Conservation (phyloP, 2,329 filamentous ascomycete species). For the Corynespora cassiicola region DNA sequence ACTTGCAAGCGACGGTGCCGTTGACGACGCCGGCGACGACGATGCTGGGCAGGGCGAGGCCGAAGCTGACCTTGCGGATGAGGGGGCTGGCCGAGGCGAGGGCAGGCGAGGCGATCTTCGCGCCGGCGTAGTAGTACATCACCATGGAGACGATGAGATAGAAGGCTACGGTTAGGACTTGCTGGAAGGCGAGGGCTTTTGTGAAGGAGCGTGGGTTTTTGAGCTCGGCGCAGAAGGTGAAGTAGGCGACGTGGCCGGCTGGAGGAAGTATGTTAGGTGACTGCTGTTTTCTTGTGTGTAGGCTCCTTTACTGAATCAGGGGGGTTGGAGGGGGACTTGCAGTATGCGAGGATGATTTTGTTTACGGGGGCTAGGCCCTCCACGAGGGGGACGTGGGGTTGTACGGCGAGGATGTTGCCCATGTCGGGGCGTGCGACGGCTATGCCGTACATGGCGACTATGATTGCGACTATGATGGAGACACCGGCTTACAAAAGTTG, state of each 20-base stretch:
- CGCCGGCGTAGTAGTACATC: constrained; percentile 72
- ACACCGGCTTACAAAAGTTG: no score
- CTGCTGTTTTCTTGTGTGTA: no score
- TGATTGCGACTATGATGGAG: constrained; percentile 68
- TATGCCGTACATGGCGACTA: constrained; percentile 71
- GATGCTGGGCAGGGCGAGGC: constrained; percentile 73
- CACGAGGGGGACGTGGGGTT: constrained; percentile 24
- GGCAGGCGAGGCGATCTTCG: constrained; percentile 68
- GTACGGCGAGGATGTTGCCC: constrained; percentile 32
- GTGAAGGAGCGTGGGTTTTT: constrained; percentile 66
- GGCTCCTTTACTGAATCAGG: not conserved
- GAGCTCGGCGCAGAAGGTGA: constrained; percentile 70
- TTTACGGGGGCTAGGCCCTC: constrained; percentile 37
- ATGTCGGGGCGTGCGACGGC: constrained; percentile 57
- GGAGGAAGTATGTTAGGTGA: constrained; percentile 1
- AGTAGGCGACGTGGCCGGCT: constrained; percentile 71
- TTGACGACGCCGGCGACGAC: constrained; percentile 75
- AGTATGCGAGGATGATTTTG: constrained; percentile 77
- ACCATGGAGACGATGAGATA: constrained; percentile 72
- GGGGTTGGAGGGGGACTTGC: constrained; percentile 32
- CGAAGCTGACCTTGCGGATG: constrained; percentile 70
- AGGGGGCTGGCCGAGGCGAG: constrained; percentile 65
- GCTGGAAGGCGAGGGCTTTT: constrained; percentile 68
- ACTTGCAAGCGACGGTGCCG: constrained; percentile 70
- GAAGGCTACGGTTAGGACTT: constrained; percentile 64